Percentiles rank a stretch among this genome's conserved stretches.
These are phyloP conservation scores for Penicillium malachiteum DNA, from an alignment of 495 filamentous ascomycete species.

Conservation along the genomic window DNA sequence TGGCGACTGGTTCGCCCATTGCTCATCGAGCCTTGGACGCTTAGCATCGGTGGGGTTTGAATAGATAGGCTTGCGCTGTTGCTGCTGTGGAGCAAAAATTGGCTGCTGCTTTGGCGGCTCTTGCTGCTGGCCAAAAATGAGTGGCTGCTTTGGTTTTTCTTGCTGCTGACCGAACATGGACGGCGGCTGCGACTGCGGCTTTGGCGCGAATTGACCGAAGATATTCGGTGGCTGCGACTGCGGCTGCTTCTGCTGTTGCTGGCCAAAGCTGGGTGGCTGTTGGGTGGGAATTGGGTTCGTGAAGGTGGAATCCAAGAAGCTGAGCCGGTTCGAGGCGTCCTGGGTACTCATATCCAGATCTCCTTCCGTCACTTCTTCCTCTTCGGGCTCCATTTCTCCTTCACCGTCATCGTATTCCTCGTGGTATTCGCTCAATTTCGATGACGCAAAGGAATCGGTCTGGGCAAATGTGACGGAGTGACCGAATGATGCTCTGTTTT, in stretches of 20 bases:
- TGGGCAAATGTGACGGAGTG: conserved; percentile 32
- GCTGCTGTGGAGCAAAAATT: not conserved
- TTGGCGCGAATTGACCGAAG: too few species aligned
- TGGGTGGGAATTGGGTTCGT: conserved; percentile 24
- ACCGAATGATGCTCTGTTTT: conserved; percentile 29
- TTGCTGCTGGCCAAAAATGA: conserved; percentile 6
- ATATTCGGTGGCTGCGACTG: not conserved
- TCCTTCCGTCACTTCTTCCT: conserved; percentile 21
- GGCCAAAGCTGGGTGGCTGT: conserved; percentile 1
- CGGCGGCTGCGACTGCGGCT: not conserved
- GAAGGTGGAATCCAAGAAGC: conserved; percentile 37
- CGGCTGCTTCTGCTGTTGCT: not conserved
- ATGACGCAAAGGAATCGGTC: conserved; percentile 31
- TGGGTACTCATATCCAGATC: conserved; percentile 26
- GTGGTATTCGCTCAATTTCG: conserved; percentile 33
- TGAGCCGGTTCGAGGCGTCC: conserved; percentile 19
- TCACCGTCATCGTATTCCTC: conserved; percentile 38
- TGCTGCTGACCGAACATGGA: not conserved
- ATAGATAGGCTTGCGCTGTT: conserved; percentile 41
- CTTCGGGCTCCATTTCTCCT: conserved; percentile 31
- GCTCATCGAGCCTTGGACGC: conserved; percentile 45
- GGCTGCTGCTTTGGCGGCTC: too few species aligned
- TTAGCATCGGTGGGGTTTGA: conserved; percentile 44
- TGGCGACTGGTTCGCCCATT: conserved; percentile 40
- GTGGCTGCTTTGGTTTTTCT: too few species aligned